phyloP scores from a whole-genome alignment of 2,329 filamentous ascomycete genomes.

The Plectosphaerella plurivora region DNA sequence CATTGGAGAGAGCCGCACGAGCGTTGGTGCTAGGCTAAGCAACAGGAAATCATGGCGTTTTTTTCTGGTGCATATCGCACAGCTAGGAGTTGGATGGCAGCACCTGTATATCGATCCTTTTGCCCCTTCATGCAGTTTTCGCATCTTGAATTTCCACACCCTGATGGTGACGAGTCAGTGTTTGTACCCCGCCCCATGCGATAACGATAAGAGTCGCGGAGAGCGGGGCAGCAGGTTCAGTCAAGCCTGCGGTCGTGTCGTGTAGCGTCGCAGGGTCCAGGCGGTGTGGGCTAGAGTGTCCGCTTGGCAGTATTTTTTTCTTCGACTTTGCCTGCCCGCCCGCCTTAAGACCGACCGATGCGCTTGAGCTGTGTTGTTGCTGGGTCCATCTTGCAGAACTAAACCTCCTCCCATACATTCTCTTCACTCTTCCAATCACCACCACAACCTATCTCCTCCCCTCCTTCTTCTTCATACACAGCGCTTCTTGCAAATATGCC shows the following conservation, averaged over 20 bases:
- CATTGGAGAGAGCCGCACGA: conserved; percentile 76
- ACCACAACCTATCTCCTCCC: neutral
- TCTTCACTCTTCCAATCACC: neutral
- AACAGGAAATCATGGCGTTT: neutral
- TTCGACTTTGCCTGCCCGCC: neutral
- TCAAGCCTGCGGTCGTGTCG: neutral
- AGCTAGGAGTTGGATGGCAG: conserved; percentile 14
- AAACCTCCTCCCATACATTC: neutral
- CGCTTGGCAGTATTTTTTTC: neutral
- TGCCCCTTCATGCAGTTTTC: no score
- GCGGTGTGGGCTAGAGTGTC: neutral
- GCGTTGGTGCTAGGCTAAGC: conserved; percentile 58
- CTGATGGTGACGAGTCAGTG: neutral
- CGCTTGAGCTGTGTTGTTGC: neutral
- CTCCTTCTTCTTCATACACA: neutral
- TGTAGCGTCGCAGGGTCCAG: neutral
- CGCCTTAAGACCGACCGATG: neutral
- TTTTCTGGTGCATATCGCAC: neutral
- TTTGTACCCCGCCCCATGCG: neutral
- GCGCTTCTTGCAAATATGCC: neutral
- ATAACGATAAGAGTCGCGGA: neutral
- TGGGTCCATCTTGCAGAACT: neutral
- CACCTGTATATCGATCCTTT: neutral
- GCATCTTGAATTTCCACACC: no score
- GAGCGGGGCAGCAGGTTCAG: neutral